A percentile compares a stretch with the other conserved stretches of the same genome.
These are phyloP conservation scores for Allium fistulosum DNA, from an alignment of 106 monocot genomes.

Conservation along the genomic window DNA sequence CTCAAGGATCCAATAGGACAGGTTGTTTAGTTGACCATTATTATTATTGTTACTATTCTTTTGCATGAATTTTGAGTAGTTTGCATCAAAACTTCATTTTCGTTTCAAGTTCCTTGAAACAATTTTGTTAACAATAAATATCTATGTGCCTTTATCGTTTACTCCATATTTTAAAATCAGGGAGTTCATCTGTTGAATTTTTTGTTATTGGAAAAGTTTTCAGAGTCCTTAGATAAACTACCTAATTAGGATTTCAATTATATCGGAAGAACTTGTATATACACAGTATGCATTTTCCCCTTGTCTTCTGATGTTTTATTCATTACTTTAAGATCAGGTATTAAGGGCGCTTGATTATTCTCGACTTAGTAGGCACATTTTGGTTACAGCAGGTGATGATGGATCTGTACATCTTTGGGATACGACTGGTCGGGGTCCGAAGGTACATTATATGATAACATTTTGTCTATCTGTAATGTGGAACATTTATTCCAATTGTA, in stretches of 20 bases:
- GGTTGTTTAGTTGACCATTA: conserved; percentile 35
- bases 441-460: conserved; percentile 36
- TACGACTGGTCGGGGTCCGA: conserved; percentile 68
- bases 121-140: no score
- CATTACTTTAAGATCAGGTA: conserved; percentile 47
- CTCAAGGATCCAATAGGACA: conserved; percentile 89
- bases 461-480: not conserved
- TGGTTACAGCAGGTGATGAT: conserved; percentile 96
- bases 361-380: conserved; percentile 76
- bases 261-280: no score
- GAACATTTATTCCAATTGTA: not conserved
- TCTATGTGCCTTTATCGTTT: no score
- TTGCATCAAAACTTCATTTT: no score
- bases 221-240: no score
- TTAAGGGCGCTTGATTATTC: conserved; percentile 97
- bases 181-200: no score
- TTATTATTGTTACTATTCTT: no score
- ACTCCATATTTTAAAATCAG: no score
- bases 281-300: not conserved
- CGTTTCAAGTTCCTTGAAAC: no score
- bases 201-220: no score
- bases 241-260: no score
- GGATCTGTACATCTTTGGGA: conserved; percentile 96
- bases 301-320: conserved; percentile 10
- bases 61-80: no score